Evolutionary conservation across 352 stramenopile genomes (phyloP), one percentile per base, ranked within the genome.

Genomic region (Phytophthora hybrid): DNA sequence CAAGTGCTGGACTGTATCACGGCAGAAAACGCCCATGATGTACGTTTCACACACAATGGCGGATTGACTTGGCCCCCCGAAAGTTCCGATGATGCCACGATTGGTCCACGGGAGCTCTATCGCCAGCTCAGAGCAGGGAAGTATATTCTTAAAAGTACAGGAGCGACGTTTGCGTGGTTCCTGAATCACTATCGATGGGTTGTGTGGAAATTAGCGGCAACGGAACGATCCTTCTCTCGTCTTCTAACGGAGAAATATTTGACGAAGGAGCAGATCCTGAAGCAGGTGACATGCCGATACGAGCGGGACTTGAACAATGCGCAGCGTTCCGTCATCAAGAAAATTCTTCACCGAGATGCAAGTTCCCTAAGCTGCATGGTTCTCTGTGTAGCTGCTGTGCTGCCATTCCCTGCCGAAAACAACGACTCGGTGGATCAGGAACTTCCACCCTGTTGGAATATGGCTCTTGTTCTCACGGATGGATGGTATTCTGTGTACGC

Each of bases 141-240:
- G 18, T 71, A 79, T 29, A 71, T 92, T 58, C 49, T 74, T 1
- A 57, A 66, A 29, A 67, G 65, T 5, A 77, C 58, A 18, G 78
- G 73, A 5, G 84, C 83, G 23, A 87, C 84, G 13, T 74, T 76
- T 29, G 59, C 57, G 26, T 93, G 87, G 87, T 93, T 93, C 69
- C 46, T 77, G 11, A 93, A 92, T 69, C 87, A 93, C n/a, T 93
- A 80, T 69, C 75, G 87, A 1, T 93, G 87, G 87, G 71, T 92
- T 46, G 78, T 93, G 21, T 91, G 85, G 83, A 93, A 93, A 58
- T 76, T 91, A 31, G 81, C 87, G 46, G 69, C 74, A 8, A 90
- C 81, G 77, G 87, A 93, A 51, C 66, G 83, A 0, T 64, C 69
- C 18, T 91, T 88, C 29, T 75, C 82, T 51, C 68, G 71, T 13